Percentiles rank a stretch among this genome's conserved stretches.
Conservation (phyloP, 768 basidiomycete genomes). For the Phylloporus sp. region DNA sequence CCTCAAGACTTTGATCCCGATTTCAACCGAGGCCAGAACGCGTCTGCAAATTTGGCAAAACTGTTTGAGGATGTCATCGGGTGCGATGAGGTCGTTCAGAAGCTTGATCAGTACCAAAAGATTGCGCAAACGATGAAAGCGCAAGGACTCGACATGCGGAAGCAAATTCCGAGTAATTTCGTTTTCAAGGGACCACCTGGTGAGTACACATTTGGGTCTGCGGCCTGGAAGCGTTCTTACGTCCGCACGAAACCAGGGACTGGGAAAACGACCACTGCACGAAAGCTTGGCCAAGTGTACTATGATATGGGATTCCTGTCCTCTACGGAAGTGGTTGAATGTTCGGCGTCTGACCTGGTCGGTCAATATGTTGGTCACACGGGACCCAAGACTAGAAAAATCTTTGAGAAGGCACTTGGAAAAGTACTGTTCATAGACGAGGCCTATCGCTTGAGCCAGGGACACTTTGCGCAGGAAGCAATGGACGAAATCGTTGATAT, state of each 20-base stretch:
- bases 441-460: conserved; percentile 60
- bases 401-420: conserved; percentile 64
- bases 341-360: conserved; percentile 66
- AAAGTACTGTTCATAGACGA: conserved; percentile 71
- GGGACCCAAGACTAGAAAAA: conserved; percentile 57
- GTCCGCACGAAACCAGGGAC: conserved; percentile 41
- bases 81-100: conserved; percentile 48
- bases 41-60: conserved; percentile 45
- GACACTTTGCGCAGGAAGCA: conserved; percentile 66
- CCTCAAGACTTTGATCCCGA: conserved; percentile 60
- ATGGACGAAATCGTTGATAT: conserved; percentile 66
- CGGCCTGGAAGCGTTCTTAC: not conserved
- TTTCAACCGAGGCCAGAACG: conserved; percentile 46
- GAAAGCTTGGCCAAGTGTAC: conserved; percentile 60
- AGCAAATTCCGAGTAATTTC: conserved; percentile 59
- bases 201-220: conserved; percentile 21
- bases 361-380: conserved; percentile 71
- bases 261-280: conserved; percentile 59
- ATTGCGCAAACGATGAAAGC: conserved; percentile 42
- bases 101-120: conserved; percentile 49
- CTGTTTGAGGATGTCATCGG: conserved; percentile 36
- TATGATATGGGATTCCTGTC: conserved; percentile 59
- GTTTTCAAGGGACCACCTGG: conserved; percentile 73
- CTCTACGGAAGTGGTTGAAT: conserved; percentile 54
- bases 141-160: conserved; percentile 40